These are phyloP conservation scores for Penicillium thymicola DNA, from an alignment of 2,329 filamentous ascomycete genomes.

Conservation along the genomic window DNA sequence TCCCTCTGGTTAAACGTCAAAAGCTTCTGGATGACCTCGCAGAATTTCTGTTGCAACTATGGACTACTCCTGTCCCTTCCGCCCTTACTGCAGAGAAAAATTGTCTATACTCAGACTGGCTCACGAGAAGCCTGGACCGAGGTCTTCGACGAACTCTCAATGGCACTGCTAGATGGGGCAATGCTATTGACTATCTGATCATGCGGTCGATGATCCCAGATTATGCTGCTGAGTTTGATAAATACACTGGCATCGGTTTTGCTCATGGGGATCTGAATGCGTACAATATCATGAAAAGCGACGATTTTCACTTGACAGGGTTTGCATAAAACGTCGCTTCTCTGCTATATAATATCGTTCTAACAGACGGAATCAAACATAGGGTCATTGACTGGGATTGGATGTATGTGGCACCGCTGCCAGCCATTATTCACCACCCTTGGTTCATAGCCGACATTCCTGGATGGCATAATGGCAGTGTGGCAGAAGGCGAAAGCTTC, in stretches of 20 bases:
- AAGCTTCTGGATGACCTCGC: slow-evolving; percentile 5
- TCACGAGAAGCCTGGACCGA: slow-evolving; percentile 13
- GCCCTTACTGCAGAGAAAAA: background rate
- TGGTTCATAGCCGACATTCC: slow-evolving; percentile 19
- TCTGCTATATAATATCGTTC: background rate
- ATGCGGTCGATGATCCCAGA: slow-evolving; percentile 19
- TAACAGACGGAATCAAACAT: background rate
- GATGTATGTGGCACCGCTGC: slow-evolving; percentile 13
- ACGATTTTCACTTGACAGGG: slow-evolving; percentile 14
- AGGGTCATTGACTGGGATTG: slow-evolving; percentile 19
- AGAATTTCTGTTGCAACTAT: slow-evolving; percentile 12
- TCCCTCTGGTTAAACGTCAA: background rate
- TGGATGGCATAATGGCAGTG: slow-evolving; percentile 13
- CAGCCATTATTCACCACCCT: slow-evolving; percentile 16
- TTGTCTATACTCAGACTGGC: slow-evolving; percentile 10
- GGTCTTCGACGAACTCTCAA: slow-evolving; percentile 13
- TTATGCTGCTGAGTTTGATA: slow-evolving; percentile 14
- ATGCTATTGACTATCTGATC: slow-evolving; percentile 18
- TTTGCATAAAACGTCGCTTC: background rate
- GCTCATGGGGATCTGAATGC: slow-evolving; percentile 15
- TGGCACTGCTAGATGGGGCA: slow-evolving; percentile 13
- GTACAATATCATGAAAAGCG: slow-evolving; percentile 14
- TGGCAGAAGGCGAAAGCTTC: slow-evolving; percentile 12
- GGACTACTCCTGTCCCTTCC: slow-evolving; percentile 4
- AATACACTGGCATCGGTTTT: slow-evolving; percentile 13